Conservation (phyloP, 164 flowering plant genomes). For the Protea cynaroides region DNA sequence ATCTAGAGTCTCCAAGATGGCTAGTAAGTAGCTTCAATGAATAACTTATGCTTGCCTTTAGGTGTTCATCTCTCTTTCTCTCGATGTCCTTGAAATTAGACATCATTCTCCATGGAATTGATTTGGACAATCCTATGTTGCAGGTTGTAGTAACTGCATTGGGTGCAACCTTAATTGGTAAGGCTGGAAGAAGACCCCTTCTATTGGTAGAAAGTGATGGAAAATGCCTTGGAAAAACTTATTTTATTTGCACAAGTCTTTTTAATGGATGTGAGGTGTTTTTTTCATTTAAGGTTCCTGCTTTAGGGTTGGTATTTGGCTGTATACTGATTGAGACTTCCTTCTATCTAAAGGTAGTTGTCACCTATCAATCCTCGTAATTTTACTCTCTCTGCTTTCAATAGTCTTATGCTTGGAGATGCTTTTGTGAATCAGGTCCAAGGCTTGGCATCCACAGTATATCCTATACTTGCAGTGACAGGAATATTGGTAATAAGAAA, state of each 20-base stretch:
- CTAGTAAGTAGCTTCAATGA: slow-evolving; percentile 48
- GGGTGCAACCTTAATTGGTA: no score
- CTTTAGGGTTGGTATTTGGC: slow-evolving; percentile 48
- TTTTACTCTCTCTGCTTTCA: background rate
- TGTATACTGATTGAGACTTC: slow-evolving; percentile 49
- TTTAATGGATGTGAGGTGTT: no score
- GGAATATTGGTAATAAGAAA: slow-evolving; percentile 63
- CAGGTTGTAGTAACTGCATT: no score
- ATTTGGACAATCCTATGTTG: background rate
- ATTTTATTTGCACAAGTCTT: no score
- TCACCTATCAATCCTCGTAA: background rate
- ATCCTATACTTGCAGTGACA: slow-evolving; percentile 59
- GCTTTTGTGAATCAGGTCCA: slow-evolving; percentile 39
- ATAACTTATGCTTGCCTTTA: slow-evolving; percentile 35
- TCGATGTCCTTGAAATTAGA: background rate
- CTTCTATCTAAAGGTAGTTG: slow-evolving; percentile 66
- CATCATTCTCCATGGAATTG: background rate
- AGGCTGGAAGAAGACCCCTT: no score
- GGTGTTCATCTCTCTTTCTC: background rate
- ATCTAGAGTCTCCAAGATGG: slow-evolving; percentile 98
- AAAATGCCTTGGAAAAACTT: no score
- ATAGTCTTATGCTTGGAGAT: background rate
- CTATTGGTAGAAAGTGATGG: no score
- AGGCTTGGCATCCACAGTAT: slow-evolving; percentile 31
- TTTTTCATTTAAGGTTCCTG: slow-evolving; percentile 22